These are phyloP conservation scores for Komagataella populi DNA, from an alignment of 805 yeast genomes.

Conservation along the genomic window DNA sequence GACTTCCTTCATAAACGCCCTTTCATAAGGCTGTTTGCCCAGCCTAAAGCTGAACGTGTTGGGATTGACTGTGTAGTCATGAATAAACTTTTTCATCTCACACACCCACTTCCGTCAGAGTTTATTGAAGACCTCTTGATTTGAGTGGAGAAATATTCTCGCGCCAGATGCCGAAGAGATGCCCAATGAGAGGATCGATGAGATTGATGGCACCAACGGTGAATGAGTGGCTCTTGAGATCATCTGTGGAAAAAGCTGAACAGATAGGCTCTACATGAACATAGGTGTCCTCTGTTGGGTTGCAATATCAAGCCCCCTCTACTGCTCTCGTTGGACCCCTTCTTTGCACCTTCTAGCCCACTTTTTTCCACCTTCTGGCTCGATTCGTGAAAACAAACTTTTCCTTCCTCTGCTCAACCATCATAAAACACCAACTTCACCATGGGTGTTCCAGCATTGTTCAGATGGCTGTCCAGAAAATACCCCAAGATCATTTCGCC, in stretches of 20 bases:
- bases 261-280: neutral
- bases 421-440: neutral
- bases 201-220: neutral
- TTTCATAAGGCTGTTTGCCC: conserved; percentile 7
- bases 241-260: too few relatives aligned
- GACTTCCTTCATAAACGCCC: conserved; percentile 3
- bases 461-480: conserved; percentile 87
- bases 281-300: neutral
- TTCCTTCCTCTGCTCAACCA: neutral
- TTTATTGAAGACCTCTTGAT: neutral
- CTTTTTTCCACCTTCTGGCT: neutral
- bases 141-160: neutral
- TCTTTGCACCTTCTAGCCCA: neutral
- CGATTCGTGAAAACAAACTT: neutral
- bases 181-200: too few relatives aligned
- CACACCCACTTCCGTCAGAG: neutral
- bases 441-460: conserved; percentile 87
- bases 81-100: conserved; percentile 10
- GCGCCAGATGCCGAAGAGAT: neutral
- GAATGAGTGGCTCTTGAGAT: neutral
- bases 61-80: conserved; percentile 20
- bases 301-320: neutral
- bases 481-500: conserved; percentile 92
- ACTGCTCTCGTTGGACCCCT: neutral
- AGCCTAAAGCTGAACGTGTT: conserved; percentile 15